Evolutionary conservation across 768 basidiomycete species (phyloP), one percentile per base, ranked within the genome.

Genomic region (Hypholoma sublateritium): DNA sequence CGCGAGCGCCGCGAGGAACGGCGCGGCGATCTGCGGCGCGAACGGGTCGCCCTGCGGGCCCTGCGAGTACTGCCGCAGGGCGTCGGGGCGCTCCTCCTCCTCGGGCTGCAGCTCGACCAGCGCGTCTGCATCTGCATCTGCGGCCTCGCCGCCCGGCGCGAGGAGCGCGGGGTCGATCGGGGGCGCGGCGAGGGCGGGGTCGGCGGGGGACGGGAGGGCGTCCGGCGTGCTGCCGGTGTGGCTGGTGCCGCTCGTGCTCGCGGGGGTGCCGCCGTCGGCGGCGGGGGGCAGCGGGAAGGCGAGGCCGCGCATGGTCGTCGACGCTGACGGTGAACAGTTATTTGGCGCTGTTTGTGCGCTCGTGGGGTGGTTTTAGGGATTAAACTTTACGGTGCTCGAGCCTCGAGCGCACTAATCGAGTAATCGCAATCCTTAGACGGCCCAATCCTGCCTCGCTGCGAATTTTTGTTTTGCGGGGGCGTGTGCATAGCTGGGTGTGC

Each of bases 11-110:
- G 78, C 78, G 53, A 80, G 74, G 74, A 77, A 87, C 54, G 81
- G 70, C 55, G 75, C 74, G 39, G 74, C 73, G 54, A 80, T 79
- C 61, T 82, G 85, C 44, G 86, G 89, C 53, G 89, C 87, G 67
- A 92, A 92, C 37, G 90, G 89, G 72, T 91, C 91, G 58, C 91
- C 90, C 65, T 89, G 87, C 14, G 91, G 90, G 21, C 83, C 88
- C 69, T 88, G 82, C 36, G 85, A 80, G 66, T 89, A 90, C 57
- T 84, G 84, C 53, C 73, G 71, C 32, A 73, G 69, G 50, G 69
- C 69, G n/a, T 75, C 76, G 41, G 39, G 25, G 22, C 36, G 21
- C 17, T 67, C 67, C 35, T 67, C 67, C 35, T 59, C 53, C 50
- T 69, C 41, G 55, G 69, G 60, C 45, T 63, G 57, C 37, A 68